A percentile compares a stretch with the other conserved stretches of the same genome.
These are phyloP conservation scores for Rhododendron griersonianum DNA, from an alignment of 148 eudicot genomes.

Conservation along the genomic window DNA sequence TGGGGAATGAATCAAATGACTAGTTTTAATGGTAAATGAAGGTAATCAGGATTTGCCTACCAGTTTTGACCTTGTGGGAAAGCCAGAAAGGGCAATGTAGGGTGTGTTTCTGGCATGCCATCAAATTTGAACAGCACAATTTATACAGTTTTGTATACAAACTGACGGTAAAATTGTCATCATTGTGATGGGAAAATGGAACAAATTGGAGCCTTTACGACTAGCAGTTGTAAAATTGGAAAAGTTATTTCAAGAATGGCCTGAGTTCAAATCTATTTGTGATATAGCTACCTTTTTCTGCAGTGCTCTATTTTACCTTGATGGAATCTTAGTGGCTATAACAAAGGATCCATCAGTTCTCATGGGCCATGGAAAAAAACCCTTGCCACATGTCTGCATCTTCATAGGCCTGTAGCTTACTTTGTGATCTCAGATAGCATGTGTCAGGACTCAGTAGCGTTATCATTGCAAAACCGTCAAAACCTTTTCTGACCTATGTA, in stretches of 20 bases:
- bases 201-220: neutral
- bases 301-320: neutral
- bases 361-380: neutral
- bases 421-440: neutral
- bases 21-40: neutral
- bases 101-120: conserved; percentile 2
- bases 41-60: neutral
- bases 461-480: neutral
- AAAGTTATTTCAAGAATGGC: neutral
- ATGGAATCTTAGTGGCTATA: neutral
- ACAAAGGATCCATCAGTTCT: neutral
- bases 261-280: neutral
- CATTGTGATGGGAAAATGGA: neutral
- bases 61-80: neutral
- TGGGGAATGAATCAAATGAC: neutral
- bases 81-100: neutral
- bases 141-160: neutral
- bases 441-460: neutral
- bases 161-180: neutral
- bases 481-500: neutral
- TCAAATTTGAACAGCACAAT: neutral
- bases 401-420: neutral
- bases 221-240: neutral
- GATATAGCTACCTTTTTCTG: neutral
- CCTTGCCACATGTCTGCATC: neutral